Evolutionary conservation across 2,329 filamentous ascomycete genomes (phyloP).

Genomic region (Claviceps monticola): DNA sequence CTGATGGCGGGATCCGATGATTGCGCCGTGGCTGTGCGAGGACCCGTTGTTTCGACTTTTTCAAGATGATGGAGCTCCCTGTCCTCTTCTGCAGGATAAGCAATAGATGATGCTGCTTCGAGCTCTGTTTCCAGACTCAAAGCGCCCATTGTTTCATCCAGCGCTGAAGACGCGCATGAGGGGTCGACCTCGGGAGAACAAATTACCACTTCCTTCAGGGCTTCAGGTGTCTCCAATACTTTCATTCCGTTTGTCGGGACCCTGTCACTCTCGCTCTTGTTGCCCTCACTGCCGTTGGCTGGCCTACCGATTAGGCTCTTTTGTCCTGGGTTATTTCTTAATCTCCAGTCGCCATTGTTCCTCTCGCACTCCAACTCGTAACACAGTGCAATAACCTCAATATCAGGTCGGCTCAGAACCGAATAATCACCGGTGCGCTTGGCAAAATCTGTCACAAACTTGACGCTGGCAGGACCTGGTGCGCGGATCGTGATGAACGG

Average conservation of each 20-base stretch:
- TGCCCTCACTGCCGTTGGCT: background rate
- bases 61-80: background rate
- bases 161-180: conserved; percentile 8
- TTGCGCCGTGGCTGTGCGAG: conserved; percentile 5
- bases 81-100: conserved; percentile 1
- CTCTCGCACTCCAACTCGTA: conserved; percentile 92
- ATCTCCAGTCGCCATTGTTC: conserved; percentile 77
- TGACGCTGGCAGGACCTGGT: conserved; percentile 63
- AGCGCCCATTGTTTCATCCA: conserved; percentile 10
- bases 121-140: conserved; percentile 10
- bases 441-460: conserved; percentile 72
- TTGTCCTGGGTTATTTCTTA: conserved; percentile 67
- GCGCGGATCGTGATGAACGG: conserved; percentile 71
- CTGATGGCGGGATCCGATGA: conserved; percentile 17
- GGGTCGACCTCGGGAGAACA: conserved; percentile 9
- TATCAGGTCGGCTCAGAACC: conserved; percentile 77
- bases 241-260: conserved; percentile 16
- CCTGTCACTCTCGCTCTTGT: conserved; percentile 19
- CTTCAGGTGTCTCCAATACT: background rate
- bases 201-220: background rate
- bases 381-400: conserved; percentile 76
- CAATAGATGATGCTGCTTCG: background rate
- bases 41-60: conserved; percentile 4
- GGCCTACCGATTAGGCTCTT: conserved; percentile 58
- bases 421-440: conserved; percentile 78